Evolutionary conservation across 2,329 filamentous ascomycete genomes (phyloP).

Genomic region (Scedosporium aurantiacum): DNA sequence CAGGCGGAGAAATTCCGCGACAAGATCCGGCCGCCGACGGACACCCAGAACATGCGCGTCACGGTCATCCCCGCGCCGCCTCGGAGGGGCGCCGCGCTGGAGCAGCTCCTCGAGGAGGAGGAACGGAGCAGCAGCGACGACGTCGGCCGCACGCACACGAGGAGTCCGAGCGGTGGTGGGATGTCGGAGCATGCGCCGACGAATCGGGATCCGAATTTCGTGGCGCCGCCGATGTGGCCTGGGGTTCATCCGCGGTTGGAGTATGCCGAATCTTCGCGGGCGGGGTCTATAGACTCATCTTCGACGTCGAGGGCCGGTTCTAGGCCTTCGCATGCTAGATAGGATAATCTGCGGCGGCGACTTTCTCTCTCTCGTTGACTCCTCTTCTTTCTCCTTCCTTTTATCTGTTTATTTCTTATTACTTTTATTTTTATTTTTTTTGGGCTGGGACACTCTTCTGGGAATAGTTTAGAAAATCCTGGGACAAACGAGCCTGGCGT

Average conservation of each 20-base stretch:
- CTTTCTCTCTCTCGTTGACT: not conserved
- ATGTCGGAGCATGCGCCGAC: not conserved
- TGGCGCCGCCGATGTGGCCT: slow-evolving; percentile 29
- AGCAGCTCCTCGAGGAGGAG: slow-evolving; percentile 47
- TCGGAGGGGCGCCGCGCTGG: slow-evolving; percentile 43
- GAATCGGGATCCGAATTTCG: not conserved
- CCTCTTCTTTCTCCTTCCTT: not conserved
- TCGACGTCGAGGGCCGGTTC: not conserved
- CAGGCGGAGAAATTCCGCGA: slow-evolving; percentile 52
- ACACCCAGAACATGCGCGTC: slow-evolving; percentile 45
- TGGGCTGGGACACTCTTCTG: no score
- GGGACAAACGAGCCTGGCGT: no score
- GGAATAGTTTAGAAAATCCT: no score
- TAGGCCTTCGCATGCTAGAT: not conserved
- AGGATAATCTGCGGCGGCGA: not conserved
- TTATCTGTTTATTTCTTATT: not conserved
- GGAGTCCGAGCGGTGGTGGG: not conserved
- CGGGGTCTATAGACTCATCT: not conserved
- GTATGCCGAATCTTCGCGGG: not conserved
- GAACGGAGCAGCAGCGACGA: slow-evolving; percentile 12
- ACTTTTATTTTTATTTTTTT: no score
- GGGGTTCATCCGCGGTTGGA: slow-evolving; percentile 17
- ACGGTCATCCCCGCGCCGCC: slow-evolving; percentile 52
- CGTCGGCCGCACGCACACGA: not conserved
- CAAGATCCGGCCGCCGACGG: slow-evolving; percentile 39